Evolutionary conservation across 441 rosid species (phyloP), one percentile per base, ranked within the genome.

Genomic region (Gossypium laxum): DNA sequence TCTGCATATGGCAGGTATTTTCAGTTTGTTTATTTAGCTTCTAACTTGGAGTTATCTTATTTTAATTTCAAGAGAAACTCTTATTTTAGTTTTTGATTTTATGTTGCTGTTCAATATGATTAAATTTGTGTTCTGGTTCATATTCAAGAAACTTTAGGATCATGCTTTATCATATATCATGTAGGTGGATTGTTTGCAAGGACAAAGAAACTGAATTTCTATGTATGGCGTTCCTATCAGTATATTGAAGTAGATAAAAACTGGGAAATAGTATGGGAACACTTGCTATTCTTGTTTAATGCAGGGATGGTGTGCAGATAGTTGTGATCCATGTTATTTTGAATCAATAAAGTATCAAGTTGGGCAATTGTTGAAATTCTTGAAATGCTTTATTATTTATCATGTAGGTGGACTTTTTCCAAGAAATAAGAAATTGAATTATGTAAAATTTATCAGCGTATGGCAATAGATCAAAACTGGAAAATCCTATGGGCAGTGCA

Each of bases 1-100:
- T 91, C 96, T 14, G 58, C 58, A 4, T 73, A 79, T 52, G 93
- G 97, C 74, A 88, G 94, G 96, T 89, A 55, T 0, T 66, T 63
- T 57, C 18, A 26, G 3, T 45, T 59, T 7, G 5, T 22, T 11
- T 30, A 30, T 11, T 32, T 51, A 48, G 58, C 52, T 48, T 50
- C 52, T 50, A 0, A 3, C 5, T 67, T 48, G 14, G 45, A 22
- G 38, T 45, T 45, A n/a, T 17, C 56, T 65, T 47, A 24, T 66
- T 47, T n/a, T 66, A 48, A 14, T 48, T 26, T 48, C 41, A 26
- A 15, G 12, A 8, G 22, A 15, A 67, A 26, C 58, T 67, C 14
- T 50, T 50, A 24, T 50, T 67, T 48, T 50, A 38, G 19, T 28
- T 48, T 10, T 14, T 26, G 26, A 19, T 26, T 34, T 2, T 26